Percentiles rank a stretch among this genome's conserved stretches.
phyloP scores from a whole-genome alignment of 768 basidiomycete species.

The Suillus sp. region DNA sequence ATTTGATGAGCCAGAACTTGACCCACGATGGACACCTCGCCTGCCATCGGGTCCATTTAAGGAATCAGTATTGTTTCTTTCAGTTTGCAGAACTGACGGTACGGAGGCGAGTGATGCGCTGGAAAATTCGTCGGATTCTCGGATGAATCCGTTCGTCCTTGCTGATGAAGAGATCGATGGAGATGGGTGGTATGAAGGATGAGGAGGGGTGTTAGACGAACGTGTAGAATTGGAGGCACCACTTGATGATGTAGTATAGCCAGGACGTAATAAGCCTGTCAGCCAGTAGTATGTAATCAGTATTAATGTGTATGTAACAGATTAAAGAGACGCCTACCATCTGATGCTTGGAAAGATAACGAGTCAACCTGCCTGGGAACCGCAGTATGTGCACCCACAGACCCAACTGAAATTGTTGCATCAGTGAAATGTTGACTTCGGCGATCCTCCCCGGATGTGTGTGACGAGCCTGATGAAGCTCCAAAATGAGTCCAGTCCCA shows the following conservation, averaged over 20 bases:
- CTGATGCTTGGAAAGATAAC: constrained; percentile 5
- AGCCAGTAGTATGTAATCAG: constrained; percentile 2
- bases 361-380: constrained; percentile 7
- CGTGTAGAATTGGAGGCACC: neutral
- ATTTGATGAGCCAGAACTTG: neutral
- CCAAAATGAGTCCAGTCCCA: constrained; percentile 11
- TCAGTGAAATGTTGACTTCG: constrained; percentile 11
- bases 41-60: constrained; percentile 1
- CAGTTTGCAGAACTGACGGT: neutral
- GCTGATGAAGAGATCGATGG: constrained; percentile 16
- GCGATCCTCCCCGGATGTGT: constrained; percentile 1
- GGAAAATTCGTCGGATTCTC: neutral
- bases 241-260: constrained; percentile 10
- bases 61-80: constrained; percentile 5
- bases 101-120: neutral
- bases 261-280: constrained; percentile 8
- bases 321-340: neutral
- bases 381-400: constrained; percentile 5
- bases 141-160: neutral
- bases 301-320: constrained; percentile 3
- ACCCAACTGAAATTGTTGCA: constrained; percentile 4
- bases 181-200: constrained; percentile 28
- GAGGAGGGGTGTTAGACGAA: constrained; percentile 8
- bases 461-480: neutral
- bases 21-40: neutral